A percentile compares a stretch with the other conserved stretches of the same genome.
Evolutionary conservation across 2,329 filamentous ascomycete species (phyloP).

Genomic region (Diaporthe eres): DNA sequence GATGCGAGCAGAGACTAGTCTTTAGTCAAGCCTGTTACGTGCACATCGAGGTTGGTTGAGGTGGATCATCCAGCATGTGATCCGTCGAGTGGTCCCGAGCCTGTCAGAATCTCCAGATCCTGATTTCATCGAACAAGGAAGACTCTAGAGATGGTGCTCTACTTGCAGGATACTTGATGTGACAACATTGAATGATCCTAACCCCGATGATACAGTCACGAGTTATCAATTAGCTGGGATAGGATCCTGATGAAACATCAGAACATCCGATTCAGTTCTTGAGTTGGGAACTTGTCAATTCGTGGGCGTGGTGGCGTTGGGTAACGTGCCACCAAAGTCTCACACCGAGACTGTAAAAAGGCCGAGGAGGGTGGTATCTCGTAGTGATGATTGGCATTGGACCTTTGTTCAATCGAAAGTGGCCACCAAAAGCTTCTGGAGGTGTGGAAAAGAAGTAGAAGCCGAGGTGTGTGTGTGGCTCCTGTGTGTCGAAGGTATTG

Average conservation of each 20-base stretch:
- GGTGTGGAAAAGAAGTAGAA: neutral
- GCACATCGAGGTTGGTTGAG: conserved; percentile 14
- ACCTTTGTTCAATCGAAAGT: neutral
- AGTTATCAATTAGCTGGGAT: conserved; percentile 15
- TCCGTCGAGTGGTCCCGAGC: conserved; percentile 1
- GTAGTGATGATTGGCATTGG: neutral
- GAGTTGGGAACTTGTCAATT: neutral
- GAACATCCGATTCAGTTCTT: neutral
- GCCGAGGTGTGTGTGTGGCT: conserved; percentile 5
- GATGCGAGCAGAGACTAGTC: conserved; percentile 6
- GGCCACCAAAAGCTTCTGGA: neutral
- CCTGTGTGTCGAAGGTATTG: conserved; percentile 1
- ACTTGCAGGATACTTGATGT: conserved; percentile 15
- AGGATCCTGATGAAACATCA: conserved; percentile 1
- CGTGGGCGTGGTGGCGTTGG: conserved; percentile 11
- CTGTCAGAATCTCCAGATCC: conserved; percentile 8
- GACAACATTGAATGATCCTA: neutral
- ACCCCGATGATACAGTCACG: conserved; percentile 8
- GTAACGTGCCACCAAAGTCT: neutral
- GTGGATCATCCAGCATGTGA: conserved; percentile 16
- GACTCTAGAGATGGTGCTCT: conserved; percentile 18
- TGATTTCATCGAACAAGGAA: conserved; percentile 1
- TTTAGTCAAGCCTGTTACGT: conserved; percentile 12
- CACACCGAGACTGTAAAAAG: neutral
- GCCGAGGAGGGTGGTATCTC: conserved; percentile 2